Evolutionary conservation across 73 alveolate species (phyloP).

Genomic region (Paramecium pentaurelia): DNA sequence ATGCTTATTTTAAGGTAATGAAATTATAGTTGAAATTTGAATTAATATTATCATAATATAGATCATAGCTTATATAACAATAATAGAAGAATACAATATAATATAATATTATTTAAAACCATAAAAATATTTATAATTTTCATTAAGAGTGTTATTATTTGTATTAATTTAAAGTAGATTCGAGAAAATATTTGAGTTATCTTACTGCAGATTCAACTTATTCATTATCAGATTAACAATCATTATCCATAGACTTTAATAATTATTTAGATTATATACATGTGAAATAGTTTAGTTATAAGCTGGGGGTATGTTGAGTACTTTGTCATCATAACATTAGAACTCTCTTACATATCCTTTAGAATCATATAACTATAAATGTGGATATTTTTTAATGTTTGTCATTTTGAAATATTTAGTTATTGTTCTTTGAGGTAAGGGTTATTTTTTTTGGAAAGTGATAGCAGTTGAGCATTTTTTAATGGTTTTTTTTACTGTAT

Average conservation of each 20-base stretch:
- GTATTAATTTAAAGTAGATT: not conserved
- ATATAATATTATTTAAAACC: not conserved
- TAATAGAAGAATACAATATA: not conserved
- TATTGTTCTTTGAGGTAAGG: conserved; percentile 16
- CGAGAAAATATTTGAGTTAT: not conserved
- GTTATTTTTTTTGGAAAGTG: not conserved
- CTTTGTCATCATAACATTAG: not conserved
- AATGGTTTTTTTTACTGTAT: not conserved
- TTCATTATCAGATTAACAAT: not conserved
- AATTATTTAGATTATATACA: not conserved
- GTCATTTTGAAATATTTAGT: not conserved
- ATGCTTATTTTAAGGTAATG: not conserved
- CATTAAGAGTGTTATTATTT: not conserved
- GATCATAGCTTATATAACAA: not conserved
- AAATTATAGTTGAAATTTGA: not conserved
- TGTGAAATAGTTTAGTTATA: not conserved
- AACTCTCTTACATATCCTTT: not conserved
- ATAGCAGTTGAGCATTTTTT: not conserved
- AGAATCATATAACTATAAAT: not conserved
- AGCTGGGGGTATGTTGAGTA: not conserved
- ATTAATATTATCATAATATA: not conserved
- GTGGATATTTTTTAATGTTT: not conserved
- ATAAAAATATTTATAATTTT: not conserved
- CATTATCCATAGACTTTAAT: not conserved
- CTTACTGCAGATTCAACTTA: not conserved